Evolutionary conservation across 1,139 yeast genomes (phyloP), one percentile per base, ranked within the genome.

Genomic region (Diutina ranongensis): DNA sequence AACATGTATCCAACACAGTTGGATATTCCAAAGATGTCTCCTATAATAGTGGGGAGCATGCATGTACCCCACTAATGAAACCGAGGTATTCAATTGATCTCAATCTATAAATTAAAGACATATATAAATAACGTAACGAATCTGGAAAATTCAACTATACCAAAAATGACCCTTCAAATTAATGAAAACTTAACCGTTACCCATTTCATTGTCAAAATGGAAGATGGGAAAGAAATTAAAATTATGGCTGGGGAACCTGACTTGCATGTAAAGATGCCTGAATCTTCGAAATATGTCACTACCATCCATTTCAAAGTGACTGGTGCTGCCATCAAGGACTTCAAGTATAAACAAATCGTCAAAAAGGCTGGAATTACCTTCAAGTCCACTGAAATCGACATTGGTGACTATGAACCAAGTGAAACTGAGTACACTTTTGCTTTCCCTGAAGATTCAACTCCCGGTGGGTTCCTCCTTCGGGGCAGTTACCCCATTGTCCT

Each of bases 331-430:
- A 57, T 69, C 52, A 59, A 60, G 47, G 53, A 66, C 46, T 57
- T 70, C 49, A 58, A 55, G 46, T 68, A 68, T 54, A 62, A 60
- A 49, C 72, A 67, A 54, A 61, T 61, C 15, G 63, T 68, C 44
- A 66, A 61, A 55, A 68, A 64, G 54, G 68, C 62, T 35, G 72
- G 72, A 45, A 52, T 69, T 44, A 56, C 66, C 15, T 56, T 69
- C 35, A 66, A 63, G 51, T 55, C 57, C 36, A 63, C 65, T 42
- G 65, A 62, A 16, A 49, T 58, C 44, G 60, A 58, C 13, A 52
- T 70, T 45, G 52, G 12, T 45, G 46, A 16, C 55, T 38, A 22
- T 20, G 42, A 38, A 16, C 42, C 42, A 20, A 15, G 32, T n/a
- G 42, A 38, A n/a, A 15, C 12, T 3, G 42, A 57, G 33, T 54